Evolutionary conservation across 768 basidiomycete genomes (phyloP).

Genomic region (Podaxis carcinomalis): DNA sequence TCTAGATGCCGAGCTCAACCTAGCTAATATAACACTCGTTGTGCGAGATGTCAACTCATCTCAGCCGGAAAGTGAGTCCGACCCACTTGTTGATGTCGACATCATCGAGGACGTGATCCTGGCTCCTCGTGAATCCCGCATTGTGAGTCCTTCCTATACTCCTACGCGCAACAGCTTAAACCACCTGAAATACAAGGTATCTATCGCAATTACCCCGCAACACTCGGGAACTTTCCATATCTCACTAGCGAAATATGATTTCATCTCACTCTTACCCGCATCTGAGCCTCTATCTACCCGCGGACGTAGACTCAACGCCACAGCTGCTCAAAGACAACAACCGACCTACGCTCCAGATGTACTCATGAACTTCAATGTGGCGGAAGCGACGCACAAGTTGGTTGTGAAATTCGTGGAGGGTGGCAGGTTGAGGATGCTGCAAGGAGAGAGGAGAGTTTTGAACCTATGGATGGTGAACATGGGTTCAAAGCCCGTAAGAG

Average conservation of each 20-base stretch:
- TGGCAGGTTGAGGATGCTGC: conserved; percentile 45
- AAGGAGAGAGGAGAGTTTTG: conserved; percentile 64
- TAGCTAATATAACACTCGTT: conserved; percentile 56
- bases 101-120: conserved; percentile 58
- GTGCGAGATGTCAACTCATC: conserved; percentile 36
- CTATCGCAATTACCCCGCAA: conserved; percentile 55
- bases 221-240: conserved; percentile 51
- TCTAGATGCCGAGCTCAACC: conserved; percentile 65
- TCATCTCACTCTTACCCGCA: conserved; percentile 68
- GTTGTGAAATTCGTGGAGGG: conserved; percentile 52
- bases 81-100: conserved; percentile 51
- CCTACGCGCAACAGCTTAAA: neutral
- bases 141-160: conserved; percentile 35
- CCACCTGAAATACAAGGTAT: conserved; percentile 37
- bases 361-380: conserved; percentile 55
- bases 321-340: conserved; percentile 60
- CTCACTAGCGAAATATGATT: conserved; percentile 58
- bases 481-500: conserved; percentile 55
- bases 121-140: conserved; percentile 58
- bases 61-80: conserved; percentile 25
- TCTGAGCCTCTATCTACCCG: conserved; percentile 62
- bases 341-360: conserved; percentile 72
- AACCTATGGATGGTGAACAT: conserved; percentile 61
- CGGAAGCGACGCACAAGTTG: conserved; percentile 62
- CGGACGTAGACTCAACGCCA: conserved; percentile 77